These are phyloP conservation scores for Fusarium pininemorale DNA, from an alignment of 2,329 filamentous ascomycete genomes.

Conservation along the genomic window DNA sequence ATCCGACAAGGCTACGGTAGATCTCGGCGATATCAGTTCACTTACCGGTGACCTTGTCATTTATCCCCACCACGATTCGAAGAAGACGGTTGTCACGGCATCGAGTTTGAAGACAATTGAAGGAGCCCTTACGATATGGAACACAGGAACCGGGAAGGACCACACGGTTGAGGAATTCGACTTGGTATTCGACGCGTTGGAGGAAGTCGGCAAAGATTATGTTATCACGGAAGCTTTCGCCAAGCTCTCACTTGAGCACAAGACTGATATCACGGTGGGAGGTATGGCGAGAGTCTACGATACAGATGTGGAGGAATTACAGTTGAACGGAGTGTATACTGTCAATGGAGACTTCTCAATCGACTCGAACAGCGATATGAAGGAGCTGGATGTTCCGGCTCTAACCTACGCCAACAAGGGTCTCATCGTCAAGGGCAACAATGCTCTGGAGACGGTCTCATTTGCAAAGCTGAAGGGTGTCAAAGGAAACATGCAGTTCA, in stretches of 20 bases:
- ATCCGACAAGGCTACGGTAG: constrained; percentile 35
- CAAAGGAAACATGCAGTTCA: constrained; percentile 40
- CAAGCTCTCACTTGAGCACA: constrained; percentile 34
- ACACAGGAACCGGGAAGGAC: constrained; percentile 27
- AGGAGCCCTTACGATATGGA: constrained; percentile 38
- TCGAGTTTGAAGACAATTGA: constrained; percentile 34
- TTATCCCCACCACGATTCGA: constrained; percentile 37
- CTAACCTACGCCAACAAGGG: constrained; percentile 38
- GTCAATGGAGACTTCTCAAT: constrained; percentile 40
- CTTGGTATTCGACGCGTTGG: constrained; percentile 31
- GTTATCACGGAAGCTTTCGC: constrained; percentile 37
- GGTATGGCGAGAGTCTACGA: constrained; percentile 39
- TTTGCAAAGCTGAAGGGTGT: constrained; percentile 39
- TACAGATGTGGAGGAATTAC: constrained; percentile 30
- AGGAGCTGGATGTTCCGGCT: constrained; percentile 21
- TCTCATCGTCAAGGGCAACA: constrained; percentile 35
- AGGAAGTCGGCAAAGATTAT: constrained; percentile 36
- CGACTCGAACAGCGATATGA: constrained; percentile 35
- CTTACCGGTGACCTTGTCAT: constrained; percentile 40
- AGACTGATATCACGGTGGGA: constrained; percentile 25
- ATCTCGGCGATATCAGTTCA: constrained; percentile 36
- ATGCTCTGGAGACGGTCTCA: constrained; percentile 25
- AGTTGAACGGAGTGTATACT: constrained; percentile 35
- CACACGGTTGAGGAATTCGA: constrained; percentile 28
- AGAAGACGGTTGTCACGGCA: constrained; percentile 38